phyloP scores from a whole-genome alignment of 179 eudicot genomes.

The Heliamphora pulchella region DNA sequence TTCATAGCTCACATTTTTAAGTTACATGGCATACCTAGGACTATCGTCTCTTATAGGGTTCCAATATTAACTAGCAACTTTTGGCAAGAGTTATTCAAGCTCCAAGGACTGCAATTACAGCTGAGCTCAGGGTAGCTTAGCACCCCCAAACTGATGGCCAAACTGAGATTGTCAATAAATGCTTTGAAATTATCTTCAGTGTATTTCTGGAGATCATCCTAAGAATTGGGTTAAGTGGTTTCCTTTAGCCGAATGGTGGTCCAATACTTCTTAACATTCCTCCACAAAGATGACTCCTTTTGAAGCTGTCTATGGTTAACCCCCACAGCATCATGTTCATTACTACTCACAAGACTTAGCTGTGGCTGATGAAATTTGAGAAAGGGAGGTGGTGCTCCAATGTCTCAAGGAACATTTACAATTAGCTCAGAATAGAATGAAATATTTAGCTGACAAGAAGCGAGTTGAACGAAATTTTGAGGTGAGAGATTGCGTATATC shows the following conservation, averaged over 20 bases:
- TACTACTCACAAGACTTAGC: too few relatives aligned
- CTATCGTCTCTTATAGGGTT: conserved; percentile 5
- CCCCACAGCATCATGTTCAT: background rate
- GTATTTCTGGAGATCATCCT: background rate
- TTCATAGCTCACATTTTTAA: background rate
- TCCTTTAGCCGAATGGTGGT: background rate
- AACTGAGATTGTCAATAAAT: background rate
- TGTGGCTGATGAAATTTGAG: too few relatives aligned
- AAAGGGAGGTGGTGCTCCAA: too few relatives aligned
- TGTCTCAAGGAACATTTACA: background rate
- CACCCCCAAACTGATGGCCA: background rate
- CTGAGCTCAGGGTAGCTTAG: background rate
- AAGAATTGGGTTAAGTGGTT: background rate
- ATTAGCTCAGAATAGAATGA: background rate
- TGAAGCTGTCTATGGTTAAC: background rate
- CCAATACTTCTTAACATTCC: background rate
- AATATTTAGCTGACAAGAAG: background rate
- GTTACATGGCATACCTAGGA: background rate
- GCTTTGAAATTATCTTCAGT: background rate
- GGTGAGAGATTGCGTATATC: too few relatives aligned
- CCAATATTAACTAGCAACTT: background rate
- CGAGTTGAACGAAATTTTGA: too few relatives aligned
- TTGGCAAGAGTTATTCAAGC: background rate
- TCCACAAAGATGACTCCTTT: background rate
- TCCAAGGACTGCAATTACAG: background rate